phyloP scores from a whole-genome alignment of 2,329 filamentous ascomycete species.

The Cladosporium sp. region DNA sequence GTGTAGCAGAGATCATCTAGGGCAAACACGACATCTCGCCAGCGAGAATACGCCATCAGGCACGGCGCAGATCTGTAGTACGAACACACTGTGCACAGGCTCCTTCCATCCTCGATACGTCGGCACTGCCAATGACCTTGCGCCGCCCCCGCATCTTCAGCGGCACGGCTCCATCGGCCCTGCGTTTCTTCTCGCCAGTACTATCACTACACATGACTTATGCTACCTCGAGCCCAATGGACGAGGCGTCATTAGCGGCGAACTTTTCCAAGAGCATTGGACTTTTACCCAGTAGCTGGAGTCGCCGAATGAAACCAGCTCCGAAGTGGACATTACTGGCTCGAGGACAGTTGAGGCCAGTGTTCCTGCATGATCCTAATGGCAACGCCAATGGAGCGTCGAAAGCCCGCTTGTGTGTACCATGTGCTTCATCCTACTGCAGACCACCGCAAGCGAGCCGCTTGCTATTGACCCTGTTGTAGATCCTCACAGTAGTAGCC shows the following conservation, averaged over 20 bases:
- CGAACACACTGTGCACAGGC: neutral
- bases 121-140: neutral
- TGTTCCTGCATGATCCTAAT: neutral
- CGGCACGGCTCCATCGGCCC: neutral
- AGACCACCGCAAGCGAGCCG: neutral
- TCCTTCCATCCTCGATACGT: too few relatives aligned
- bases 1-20: neutral
- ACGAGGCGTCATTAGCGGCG: neutral
- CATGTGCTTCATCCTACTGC: neutral
- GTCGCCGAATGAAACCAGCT: neutral
- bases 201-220: neutral
- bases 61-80: slow-evolving; percentile 1
- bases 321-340: neutral
- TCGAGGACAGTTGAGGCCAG: neutral
- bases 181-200: neutral
- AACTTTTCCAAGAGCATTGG: neutral
- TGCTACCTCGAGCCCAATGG: neutral
- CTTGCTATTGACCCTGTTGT: too few relatives aligned
- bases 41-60: neutral
- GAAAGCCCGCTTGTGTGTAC: neutral
- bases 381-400: too few relatives aligned
- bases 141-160: slow-evolving; percentile 3
- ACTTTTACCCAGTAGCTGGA: neutral
- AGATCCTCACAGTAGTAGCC: neutral
- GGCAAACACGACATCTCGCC: neutral